Evolutionary conservation across 495 filamentous ascomycete species (phyloP).

Genomic region (Penicillium parvum): DNA sequence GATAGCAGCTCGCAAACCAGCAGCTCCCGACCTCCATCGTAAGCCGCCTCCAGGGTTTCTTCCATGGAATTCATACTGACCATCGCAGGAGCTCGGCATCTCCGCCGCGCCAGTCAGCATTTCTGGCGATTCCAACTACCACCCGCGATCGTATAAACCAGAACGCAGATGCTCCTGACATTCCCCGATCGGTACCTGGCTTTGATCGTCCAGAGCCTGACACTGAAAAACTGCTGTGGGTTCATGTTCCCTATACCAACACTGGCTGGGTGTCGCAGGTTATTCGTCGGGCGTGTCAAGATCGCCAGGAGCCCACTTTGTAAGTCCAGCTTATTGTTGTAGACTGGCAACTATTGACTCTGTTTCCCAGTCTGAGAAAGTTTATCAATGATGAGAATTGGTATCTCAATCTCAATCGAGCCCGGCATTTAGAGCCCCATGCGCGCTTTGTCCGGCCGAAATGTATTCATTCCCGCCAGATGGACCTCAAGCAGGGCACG

Average conservation of each 20-base stretch:
- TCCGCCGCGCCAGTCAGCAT: slow-evolving; percentile 16
- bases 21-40: slow-evolving; percentile 21
- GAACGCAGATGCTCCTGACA: slow-evolving; percentile 16
- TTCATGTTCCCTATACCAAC: slow-evolving; percentile 63
- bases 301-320: slow-evolving; percentile 29
- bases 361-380: slow-evolving; percentile 43
- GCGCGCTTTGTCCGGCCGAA: slow-evolving; percentile 39
- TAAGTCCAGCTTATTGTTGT: slow-evolving; percentile 2
- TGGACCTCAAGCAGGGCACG: slow-evolving; percentile 26
- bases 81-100: slow-evolving; percentile 13
- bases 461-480: slow-evolving; percentile 32
- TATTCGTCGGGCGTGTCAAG: slow-evolving; percentile 19
- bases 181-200: slow-evolving; percentile 29
- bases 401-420: slow-evolving; percentile 41
- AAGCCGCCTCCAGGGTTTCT: background rate
- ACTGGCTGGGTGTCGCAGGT: slow-evolving; percentile 57
- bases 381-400: slow-evolving; percentile 44
- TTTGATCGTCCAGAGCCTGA: slow-evolving; percentile 39
- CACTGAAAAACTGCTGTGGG: slow-evolving; percentile 56
- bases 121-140: slow-evolving; percentile 25
- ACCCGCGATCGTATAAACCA: slow-evolving; percentile 27
- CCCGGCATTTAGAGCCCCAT: slow-evolving; percentile 46
- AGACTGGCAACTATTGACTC: background rate
- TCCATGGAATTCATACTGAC: background rate
- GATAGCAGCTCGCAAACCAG: slow-evolving; percentile 17